Percentiles rank a stretch among this genome's conserved stretches.
These are phyloP conservation scores for Pseudocercospora crystallina DNA, from an alignment of 2,329 filamentous ascomycete genomes.

Conservation along the genomic window DNA sequence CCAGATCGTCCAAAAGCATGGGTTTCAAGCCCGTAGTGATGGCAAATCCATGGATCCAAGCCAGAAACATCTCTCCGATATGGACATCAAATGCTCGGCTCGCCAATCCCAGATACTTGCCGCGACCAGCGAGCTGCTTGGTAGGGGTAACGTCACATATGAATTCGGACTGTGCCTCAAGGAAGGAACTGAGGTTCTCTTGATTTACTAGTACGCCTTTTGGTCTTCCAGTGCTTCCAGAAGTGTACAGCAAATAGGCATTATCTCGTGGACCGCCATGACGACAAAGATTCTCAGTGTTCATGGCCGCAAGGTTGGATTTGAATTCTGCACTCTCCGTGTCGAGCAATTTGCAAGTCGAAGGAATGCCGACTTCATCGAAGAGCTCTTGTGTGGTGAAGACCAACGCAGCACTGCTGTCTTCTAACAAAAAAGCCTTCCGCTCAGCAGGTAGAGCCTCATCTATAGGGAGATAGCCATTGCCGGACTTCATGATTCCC, in stretches of 20 bases:
- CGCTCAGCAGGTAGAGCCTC: slow-evolving; percentile 17
- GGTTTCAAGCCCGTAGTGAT: slow-evolving; percentile 13
- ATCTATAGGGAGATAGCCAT: slow-evolving; percentile 17
- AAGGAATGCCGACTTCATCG: slow-evolving; percentile 1
- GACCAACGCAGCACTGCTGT: slow-evolving; percentile 12
- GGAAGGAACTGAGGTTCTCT: slow-evolving; percentile 55
- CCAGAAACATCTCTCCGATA: slow-evolving; percentile 17
- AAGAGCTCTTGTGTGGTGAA: slow-evolving; percentile 14
- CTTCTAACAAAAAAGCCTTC: slow-evolving; percentile 10
- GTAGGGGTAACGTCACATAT: slow-evolving; percentile 15
- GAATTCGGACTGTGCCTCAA: slow-evolving; percentile 15
- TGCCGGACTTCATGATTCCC: slow-evolving; percentile 14
- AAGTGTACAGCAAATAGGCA: slow-evolving; percentile 67
- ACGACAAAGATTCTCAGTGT: neutral
- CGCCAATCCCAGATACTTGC: slow-evolving; percentile 16
- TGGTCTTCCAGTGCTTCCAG: slow-evolving; percentile 53
- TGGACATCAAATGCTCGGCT: slow-evolving; percentile 20
- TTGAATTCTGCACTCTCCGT: slow-evolving; percentile 3
- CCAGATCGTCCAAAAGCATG: slow-evolving; percentile 18
- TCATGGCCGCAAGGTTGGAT: neutral
- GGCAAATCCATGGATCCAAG: slow-evolving; percentile 13
- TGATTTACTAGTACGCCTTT: slow-evolving; percentile 61
- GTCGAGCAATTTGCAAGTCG: slow-evolving; percentile 4
- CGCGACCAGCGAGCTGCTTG: slow-evolving; percentile 9
- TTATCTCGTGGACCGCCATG: slow-evolving; percentile 4